A percentile compares a stretch with the other conserved stretches of the same genome.
These are phyloP conservation scores for Chaetomium sp. DNA, from an alignment of 2,329 filamentous ascomycete species.

Conservation along the genomic window DNA sequence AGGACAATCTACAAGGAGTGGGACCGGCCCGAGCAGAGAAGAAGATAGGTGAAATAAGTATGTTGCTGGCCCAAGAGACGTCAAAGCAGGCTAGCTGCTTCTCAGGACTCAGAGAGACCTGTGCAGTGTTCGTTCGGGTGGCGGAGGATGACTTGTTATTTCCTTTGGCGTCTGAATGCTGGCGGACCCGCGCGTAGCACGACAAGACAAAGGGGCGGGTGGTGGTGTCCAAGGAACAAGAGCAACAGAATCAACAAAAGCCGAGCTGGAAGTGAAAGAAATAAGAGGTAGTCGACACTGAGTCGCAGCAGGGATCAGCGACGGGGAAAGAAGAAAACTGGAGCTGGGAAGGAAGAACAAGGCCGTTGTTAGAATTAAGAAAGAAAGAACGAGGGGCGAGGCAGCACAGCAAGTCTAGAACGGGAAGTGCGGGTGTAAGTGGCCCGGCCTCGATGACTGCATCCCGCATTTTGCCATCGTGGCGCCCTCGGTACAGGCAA, in stretches of 20 bases:
- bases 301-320: neutral
- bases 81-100: slow-evolving; percentile 4
- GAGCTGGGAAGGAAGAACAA: neutral
- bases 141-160: too few species aligned
- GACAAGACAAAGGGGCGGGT: too few species aligned
- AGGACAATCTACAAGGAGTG: neutral
- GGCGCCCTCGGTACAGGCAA: too few species aligned
- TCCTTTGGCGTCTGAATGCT: too few species aligned
- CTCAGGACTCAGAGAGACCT: too few species aligned
- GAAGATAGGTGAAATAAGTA: neutral
- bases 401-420: neutral
- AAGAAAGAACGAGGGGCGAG: neutral
- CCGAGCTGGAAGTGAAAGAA: too few species aligned
- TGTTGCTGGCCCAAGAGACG: neutral
- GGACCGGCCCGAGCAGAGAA: slow-evolving; percentile 7
- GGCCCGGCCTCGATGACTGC: neutral
- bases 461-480: neutral
- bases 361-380: neutral
- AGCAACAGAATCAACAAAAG: too few species aligned
- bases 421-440: neutral
- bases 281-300: neutral
- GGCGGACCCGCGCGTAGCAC: too few species aligned
- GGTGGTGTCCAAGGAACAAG: too few species aligned
- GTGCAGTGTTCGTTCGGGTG: too few species aligned
- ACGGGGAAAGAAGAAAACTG: neutral